Evolutionary conservation across 2,329 filamentous ascomycete genomes (phyloP), one percentile per base, ranked within the genome.

Genomic region (Truncatella angustata): DNA sequence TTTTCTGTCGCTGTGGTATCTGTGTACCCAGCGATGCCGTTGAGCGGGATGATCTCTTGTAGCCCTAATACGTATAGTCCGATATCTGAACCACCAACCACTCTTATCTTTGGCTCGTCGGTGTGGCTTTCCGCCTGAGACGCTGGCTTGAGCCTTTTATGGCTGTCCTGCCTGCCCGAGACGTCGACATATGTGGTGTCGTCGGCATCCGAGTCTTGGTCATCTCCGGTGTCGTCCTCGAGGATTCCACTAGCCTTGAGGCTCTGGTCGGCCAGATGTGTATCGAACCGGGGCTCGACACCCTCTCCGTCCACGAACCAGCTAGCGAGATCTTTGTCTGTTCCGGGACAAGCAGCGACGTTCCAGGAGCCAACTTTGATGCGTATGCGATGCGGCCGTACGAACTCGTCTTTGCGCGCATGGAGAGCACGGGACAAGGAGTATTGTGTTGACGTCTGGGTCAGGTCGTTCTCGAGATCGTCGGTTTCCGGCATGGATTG

Each of bases 301-400:
- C 88, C 90, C 62, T 88, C 82, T 14, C 87, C 89, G 10, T 85
- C 77, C 6, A 95, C 80, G 66, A 99, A 97, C 94, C 94, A 99
- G 28, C 82, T 84, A 6, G 84, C 88, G 4, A 99, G 74, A 65
- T 97, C 94, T 59, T 90, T 89, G 68, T 96, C 91, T 0, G 91
- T 91, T 21, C 89, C 91, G 11, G 89, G 84, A 58, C 88, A 86
- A 1, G 87, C 86, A 4, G 91, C 94, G 14, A 96, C 90, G 70
- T 99, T 99, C 94, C 94, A 99, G 0, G 90, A 88, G 37, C 93
- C 94, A 48, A 99, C 80, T 71, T 97, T 97, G 69, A 99, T 82
- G 58, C 86, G 86, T 60, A 96, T 83, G 47, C 81, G 81, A 66
- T 86, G 86, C 39, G 85, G 82, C 34, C 85, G 82, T 23, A 88